Evolutionary conservation across 768 basidiomycete species (phyloP), one percentile per base, ranked within the genome.

Genomic region (Boletus subcaerulescens): DNA sequence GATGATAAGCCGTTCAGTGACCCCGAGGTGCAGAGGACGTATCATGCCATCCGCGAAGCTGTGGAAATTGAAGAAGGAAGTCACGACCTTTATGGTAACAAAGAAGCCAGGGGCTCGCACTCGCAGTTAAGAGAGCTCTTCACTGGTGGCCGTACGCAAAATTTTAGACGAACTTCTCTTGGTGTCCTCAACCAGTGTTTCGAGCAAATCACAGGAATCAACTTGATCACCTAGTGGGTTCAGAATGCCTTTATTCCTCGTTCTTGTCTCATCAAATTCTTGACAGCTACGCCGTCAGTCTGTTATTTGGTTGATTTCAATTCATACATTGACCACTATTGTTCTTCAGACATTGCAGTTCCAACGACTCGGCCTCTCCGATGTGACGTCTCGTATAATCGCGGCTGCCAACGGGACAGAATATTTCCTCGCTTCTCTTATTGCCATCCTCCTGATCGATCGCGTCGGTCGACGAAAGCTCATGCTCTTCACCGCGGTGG

Each of bases 391-490:
- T 2, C 77, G 83, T 41, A 79, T 86, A 48, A 80, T 85, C 54
- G 79, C 83, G 17, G 83, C 86, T 45, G 83, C 81, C 51, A 87
- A 86, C 58, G 84, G 83, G 58, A 85, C 87, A 41, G 85, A 89
- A 74, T 85, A 87, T 59, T 83, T 84, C 60, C 76, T 87, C 52
- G 85, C 86, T 51, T 89, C 87, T 33, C 76, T 89, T 31, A 71
- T 87, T 55, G 87, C 86, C 17, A 86, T 91, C 65, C 78, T 76
- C 64, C 76, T 86, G 58, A 84, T 91, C 55, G 89, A 91, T 62
- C 78, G 80, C 24, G 77, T 88, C 59, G 89, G 89, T 48, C 81
- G 89, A 54, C 81, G 89, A 50, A 80, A 80, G 53, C 74, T 91
- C 39, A 86, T 91, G 75, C 73, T 91, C 59, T 83, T 82, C 60